phyloP scores from a whole-genome alignment of 257 asterid genomes.

The Voacanga thouarsii region DNA sequence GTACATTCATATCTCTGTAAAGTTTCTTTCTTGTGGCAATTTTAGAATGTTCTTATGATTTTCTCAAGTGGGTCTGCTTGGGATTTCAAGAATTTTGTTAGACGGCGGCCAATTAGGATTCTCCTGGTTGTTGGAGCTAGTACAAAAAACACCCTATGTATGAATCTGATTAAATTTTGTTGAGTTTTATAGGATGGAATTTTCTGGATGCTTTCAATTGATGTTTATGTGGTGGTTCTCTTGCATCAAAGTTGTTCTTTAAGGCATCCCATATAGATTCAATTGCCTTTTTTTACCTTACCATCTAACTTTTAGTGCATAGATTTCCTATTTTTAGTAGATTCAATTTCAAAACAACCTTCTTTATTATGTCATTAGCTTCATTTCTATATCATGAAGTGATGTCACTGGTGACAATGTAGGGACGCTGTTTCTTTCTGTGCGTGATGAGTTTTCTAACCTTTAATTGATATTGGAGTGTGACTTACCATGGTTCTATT shows the following conservation, averaged over 20 bases:
- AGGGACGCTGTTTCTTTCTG: too few species aligned
- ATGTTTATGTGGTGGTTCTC: background rate
- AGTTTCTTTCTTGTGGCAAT: background rate
- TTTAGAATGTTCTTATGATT: constrained; percentile 6
- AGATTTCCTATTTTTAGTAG: background rate
- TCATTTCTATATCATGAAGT: background rate
- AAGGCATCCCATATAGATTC: background rate
- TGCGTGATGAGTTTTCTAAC: too few species aligned
- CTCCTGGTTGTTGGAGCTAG: constrained; percentile 14
- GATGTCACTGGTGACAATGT: too few species aligned
- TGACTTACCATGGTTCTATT: too few species aligned
- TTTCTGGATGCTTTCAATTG: background rate
- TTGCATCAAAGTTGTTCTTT: background rate
- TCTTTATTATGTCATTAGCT: background rate
- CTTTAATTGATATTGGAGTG: too few species aligned
- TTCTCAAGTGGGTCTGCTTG: too few species aligned
- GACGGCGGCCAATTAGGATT: constrained; percentile 2
- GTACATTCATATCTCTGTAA: background rate
- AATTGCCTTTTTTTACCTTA: background rate
- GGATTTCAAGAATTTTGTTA: constrained; percentile 16
- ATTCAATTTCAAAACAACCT: background rate
- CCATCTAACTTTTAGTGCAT: background rate
- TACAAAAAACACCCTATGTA: background rate
- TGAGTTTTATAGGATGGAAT: background rate
- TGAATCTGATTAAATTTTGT: background rate